Evolutionary conservation across 2,329 filamentous ascomycete species (phyloP), one percentile per base, ranked within the genome.

Genomic region (Sclerotinia glacialis): DNA sequence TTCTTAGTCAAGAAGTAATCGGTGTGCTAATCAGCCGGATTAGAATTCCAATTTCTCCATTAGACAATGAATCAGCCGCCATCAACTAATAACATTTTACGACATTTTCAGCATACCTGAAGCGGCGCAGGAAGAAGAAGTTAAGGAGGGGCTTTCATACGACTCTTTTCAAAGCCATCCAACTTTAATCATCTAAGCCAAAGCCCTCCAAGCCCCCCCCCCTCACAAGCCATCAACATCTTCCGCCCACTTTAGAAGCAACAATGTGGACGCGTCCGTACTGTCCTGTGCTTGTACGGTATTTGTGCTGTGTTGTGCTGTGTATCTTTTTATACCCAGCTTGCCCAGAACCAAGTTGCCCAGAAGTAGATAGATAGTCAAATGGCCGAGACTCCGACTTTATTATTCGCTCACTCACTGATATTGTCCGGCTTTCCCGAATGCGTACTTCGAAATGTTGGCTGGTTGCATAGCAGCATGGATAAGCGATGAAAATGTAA

Each of bases 51-150:
- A 54, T 21, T 23, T 47, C 7, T 46, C 8, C 7, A 47, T 34
- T 21, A 46, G 23, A 34, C 21, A 56, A 42, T 46, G 21, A 47
- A 59, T 47, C 56, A 60, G 40, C 42, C 42, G n/a, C 26, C 56
- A 47, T 46, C 26, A 31, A 28, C 26, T 37, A 42, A 40, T 14
- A 40, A 23, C 53, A 56, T 26, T n/a, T 31, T 37, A 23, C 23
- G 31, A 21, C 31, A 40, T 55, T 23, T 60, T 60, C 56, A 60
- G 56, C 56, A 60, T 47, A 47, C 56, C 56, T 34, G 56, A 59
- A 34, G 56, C 56, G 56, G 56, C 56, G 56, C 56, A 59, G 56
- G 21, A 55, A 16, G 21, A 55, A 16, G 53, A 40, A 21, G 7
- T 8, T 23, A 55, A 23, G 34, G 53, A n/a, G 40, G 37, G 40